Evolutionary conservation across 257 asterid species (phyloP).

Genomic region (Penstemon newberryi): DNA sequence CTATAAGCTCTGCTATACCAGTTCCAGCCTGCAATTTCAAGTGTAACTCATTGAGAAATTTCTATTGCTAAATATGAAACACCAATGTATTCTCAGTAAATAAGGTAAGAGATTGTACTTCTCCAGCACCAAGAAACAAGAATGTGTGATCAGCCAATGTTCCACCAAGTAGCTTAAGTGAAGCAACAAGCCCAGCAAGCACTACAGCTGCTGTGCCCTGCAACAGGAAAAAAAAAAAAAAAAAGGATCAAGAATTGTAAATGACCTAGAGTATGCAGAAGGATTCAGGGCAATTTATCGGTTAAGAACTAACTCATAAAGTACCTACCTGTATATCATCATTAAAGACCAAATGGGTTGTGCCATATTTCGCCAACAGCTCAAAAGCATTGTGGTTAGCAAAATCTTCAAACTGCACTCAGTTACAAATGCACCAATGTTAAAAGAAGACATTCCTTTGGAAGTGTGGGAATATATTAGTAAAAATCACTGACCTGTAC

Average conservation of each 20-base stretch:
- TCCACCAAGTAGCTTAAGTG: conserved; percentile 85
- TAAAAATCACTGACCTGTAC: conserved; percentile 59
- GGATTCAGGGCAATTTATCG: too few relatives aligned
- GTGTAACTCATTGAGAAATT: neutral
- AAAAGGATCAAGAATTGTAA: conserved; percentile 13
- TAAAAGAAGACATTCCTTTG: conserved; percentile 6
- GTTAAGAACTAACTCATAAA: too few relatives aligned
- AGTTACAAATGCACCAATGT: conserved; percentile 21
- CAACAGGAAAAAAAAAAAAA: neutral
- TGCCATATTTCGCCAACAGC: conserved; percentile 87
- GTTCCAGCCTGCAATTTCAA: conserved; percentile 85
- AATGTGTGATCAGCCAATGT: conserved; percentile 83
- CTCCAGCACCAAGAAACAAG: conserved; percentile 99
- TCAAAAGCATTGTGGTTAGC: conserved; percentile 97
- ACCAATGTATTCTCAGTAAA: neutral
- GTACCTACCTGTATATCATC: conserved; percentile 84
- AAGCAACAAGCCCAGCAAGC: conserved; percentile 88
- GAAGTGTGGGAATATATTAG: neutral
- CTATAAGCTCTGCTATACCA: conserved; percentile 95
- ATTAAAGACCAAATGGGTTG: conserved; percentile 86
- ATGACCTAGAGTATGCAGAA: neutral
- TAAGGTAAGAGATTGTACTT: conserved; percentile 45
- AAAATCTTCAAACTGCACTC: conserved; percentile 80
- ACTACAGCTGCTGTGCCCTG: conserved; percentile 98
- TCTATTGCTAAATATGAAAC: too few relatives aligned